A percentile compares a stretch with the other conserved stretches of the same genome.
phyloP scores from a whole-genome alignment of 768 basidiomycete genomes.

The Suillus clintonianus region DNA sequence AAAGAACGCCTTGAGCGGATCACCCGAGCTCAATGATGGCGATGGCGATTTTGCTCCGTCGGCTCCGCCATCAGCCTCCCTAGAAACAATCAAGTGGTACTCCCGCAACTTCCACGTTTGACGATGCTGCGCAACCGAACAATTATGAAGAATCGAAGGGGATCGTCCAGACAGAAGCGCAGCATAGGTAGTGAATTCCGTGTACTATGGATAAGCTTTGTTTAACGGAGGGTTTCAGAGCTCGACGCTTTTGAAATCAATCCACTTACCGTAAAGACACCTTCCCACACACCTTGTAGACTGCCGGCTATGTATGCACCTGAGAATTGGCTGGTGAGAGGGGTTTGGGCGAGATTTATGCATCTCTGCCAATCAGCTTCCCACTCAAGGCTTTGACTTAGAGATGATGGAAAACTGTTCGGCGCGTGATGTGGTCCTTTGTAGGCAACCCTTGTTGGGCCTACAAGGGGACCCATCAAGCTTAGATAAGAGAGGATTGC shows the following conservation, averaged over 20 bases:
- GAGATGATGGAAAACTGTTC: slow-evolving; percentile 7
- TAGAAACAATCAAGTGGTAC: slow-evolving; percentile 55
- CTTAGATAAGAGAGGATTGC: slow-evolving; percentile 74
- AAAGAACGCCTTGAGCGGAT: slow-evolving; percentile 64
- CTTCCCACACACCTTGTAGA: slow-evolving; percentile 80
- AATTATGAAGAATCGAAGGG: slow-evolving; percentile 67
- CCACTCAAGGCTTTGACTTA: slow-evolving; percentile 54
- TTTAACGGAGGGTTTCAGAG: not conserved
- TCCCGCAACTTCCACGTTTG: slow-evolving; percentile 91
- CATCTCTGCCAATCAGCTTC: slow-evolving; percentile 71
- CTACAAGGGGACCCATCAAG: slow-evolving; percentile 37
- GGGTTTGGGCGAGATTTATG: slow-evolving; percentile 35
- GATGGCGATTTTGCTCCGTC: slow-evolving; percentile 23
- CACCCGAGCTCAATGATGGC: slow-evolving; percentile 52
- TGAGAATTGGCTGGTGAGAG: slow-evolving; percentile 36
- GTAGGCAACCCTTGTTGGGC: not conserved
- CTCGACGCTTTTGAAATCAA: slow-evolving; percentile 2
- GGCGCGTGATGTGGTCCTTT: slow-evolving; percentile 16
- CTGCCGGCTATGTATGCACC: slow-evolving; percentile 64
- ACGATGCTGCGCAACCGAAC: slow-evolving; percentile 77
- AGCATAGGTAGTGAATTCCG: slow-evolving; percentile 84
- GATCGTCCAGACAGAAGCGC: slow-evolving; percentile 69
- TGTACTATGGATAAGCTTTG: slow-evolving; percentile 50
- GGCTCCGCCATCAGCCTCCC: slow-evolving; percentile 19
- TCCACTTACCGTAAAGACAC: slow-evolving; percentile 72